A percentile compares a stretch with the other conserved stretches of the same genome.
Evolutionary conservation across 2,329 filamentous ascomycete genomes (phyloP).

Genomic region (Leptodontidium sp.): DNA sequence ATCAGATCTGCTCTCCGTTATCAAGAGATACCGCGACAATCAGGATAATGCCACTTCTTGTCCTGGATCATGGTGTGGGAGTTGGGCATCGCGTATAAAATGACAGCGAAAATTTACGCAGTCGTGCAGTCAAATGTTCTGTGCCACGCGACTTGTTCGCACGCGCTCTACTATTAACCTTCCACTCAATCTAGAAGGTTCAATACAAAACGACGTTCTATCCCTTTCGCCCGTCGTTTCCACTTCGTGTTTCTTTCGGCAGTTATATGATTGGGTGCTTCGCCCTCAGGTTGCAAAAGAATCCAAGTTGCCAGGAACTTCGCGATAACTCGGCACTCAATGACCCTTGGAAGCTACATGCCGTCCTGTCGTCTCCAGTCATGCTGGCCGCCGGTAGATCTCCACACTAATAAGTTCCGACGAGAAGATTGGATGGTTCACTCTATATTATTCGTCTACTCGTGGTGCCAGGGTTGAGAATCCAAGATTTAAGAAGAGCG

Average conservation of each 20-base stretch:
- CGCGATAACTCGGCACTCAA: neutral
- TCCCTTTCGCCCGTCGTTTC: no score
- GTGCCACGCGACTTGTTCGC: neutral
- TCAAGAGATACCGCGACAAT: neutral
- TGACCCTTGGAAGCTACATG: neutral
- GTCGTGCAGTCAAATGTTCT: neutral
- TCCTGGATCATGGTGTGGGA: no score
- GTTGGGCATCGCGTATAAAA: neutral
- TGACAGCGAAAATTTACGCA: neutral
- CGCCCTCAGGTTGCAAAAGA: neutral
- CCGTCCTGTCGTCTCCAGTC: neutral
- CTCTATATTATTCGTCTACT: neutral
- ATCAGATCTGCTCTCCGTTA: neutral
- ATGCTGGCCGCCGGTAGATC: constrained; percentile 7
- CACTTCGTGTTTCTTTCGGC: neutral
- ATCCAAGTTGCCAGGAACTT: neutral
- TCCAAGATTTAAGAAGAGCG: neutral
- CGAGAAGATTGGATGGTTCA: constrained; percentile 11
- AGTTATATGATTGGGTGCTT: neutral
- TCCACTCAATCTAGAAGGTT: constrained; percentile 2
- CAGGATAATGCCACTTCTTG: neutral
- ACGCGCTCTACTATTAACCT: neutral
- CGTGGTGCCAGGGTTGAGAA: neutral
- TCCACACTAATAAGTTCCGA: constrained; percentile 2
- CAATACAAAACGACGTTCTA: neutral